These are phyloP conservation scores for Amphirosellinia nigrospora DNA, from an alignment of 495 filamentous ascomycete species.

Conservation along the genomic window DNA sequence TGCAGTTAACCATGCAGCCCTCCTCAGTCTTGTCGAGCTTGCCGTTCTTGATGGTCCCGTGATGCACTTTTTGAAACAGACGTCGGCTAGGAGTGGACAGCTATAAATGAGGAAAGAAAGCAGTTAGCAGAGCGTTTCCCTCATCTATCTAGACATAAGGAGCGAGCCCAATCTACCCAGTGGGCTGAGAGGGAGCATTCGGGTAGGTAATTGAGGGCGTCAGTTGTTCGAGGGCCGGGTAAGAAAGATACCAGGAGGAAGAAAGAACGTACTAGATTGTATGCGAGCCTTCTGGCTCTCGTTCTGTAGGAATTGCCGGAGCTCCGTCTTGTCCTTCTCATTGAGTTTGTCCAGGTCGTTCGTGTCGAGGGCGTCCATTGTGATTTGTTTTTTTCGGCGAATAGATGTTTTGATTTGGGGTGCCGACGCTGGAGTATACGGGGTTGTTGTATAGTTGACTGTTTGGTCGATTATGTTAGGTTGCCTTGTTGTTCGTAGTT, in stretches of 20 bases:
- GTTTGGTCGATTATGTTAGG: background rate
- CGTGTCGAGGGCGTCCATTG: slow-evolving; percentile 48
- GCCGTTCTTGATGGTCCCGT: slow-evolving; percentile 66
- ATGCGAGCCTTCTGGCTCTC: slow-evolving; percentile 82
- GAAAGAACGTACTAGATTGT: slow-evolving; percentile 76
- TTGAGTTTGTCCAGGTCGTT: slow-evolving; percentile 72
- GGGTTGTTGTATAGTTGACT: background rate
- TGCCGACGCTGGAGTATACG: background rate
- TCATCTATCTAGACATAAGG: background rate
- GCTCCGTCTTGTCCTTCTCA: slow-evolving; percentile 82
- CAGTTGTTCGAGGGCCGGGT: background rate
- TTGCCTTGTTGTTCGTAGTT: background rate
- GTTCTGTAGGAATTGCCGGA: slow-evolving; percentile 78
- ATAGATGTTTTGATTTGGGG: background rate
- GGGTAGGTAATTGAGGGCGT: too few relatives aligned
- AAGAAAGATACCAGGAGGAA: background rate
- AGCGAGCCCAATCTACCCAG: too few relatives aligned
- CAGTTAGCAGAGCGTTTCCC: background rate
- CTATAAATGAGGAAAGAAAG: slow-evolving; percentile 9
- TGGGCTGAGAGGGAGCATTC: background rate
- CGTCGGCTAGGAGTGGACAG: slow-evolving; percentile 76
- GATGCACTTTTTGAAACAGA: slow-evolving; percentile 92
- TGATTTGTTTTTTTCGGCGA: slow-evolving; percentile 18
- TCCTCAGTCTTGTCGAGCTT: slow-evolving; percentile 78
- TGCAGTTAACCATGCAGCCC: slow-evolving; percentile 85